Evolutionary conservation across 768 basidiomycete genomes (phyloP).

Genomic region (Tephrocybe rancida): DNA sequence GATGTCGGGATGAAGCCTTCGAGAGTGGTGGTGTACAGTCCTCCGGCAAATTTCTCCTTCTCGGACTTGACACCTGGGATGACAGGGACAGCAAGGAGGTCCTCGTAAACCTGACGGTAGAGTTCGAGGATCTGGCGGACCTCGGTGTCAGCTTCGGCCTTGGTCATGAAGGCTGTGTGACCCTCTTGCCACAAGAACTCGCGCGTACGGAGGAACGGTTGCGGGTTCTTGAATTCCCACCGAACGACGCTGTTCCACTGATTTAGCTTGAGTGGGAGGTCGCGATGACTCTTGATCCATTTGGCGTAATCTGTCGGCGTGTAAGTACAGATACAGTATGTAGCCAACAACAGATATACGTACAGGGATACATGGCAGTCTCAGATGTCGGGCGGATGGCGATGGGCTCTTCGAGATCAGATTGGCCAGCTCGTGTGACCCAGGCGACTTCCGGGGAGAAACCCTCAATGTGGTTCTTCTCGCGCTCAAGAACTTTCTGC

Average conservation of each 20-base stretch:
- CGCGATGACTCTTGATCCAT: slow-evolving; percentile 97
- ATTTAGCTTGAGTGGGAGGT: slow-evolving; percentile 95
- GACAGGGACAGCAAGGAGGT: slow-evolving; percentile 96
- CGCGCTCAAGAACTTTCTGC: slow-evolving; percentile 86
- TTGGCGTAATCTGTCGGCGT: slow-evolving; percentile 83
- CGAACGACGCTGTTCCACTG: slow-evolving; percentile 99
- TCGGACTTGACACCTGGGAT: slow-evolving; percentile 97
- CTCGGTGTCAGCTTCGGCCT: slow-evolving; percentile 88
- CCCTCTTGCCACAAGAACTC: slow-evolving; percentile 99
- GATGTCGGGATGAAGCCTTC: slow-evolving; percentile 98
- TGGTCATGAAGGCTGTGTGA: slow-evolving; percentile 92
- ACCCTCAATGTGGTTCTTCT: slow-evolving; percentile 98
- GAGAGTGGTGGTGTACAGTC: slow-evolving; percentile 95
- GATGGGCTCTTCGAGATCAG: slow-evolving; percentile 95
- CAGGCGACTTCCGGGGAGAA: slow-evolving; percentile 99
- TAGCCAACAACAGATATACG: slow-evolving; percentile 25
- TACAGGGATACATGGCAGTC: slow-evolving; percentile 99
- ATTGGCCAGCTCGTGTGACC: slow-evolving; percentile 94
- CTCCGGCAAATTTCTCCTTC: slow-evolving; percentile 99
- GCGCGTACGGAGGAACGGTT: slow-evolving; percentile 98
- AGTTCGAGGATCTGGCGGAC: slow-evolving; percentile 94
- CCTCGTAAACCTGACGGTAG: slow-evolving; percentile 94
- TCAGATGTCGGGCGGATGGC: slow-evolving; percentile 98
- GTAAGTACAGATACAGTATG: neutral
- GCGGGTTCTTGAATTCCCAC: slow-evolving; percentile 99